phyloP scores from a whole-genome alignment of 1,284 basidiomycete genomes.

The Heterobasidion annosum region DNA sequence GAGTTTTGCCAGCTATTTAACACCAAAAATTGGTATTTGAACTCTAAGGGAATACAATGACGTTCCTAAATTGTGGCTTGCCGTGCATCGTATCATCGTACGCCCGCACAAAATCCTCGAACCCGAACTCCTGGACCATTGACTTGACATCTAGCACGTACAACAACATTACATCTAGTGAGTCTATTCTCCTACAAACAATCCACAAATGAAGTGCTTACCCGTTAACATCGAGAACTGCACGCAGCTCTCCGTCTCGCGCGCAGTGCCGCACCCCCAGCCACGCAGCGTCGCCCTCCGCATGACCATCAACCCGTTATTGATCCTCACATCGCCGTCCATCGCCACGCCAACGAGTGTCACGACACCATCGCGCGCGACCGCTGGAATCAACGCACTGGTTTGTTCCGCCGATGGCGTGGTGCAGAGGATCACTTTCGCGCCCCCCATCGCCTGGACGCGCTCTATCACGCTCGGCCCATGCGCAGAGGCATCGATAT shows the following conservation, averaged over 20 bases:
- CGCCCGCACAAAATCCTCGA: slow-evolving; percentile 7
- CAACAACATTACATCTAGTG: neutral
- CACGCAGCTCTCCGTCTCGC: slow-evolving; percentile 6
- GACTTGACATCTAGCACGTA: slow-evolving; percentile 7
- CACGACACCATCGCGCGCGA: slow-evolving; percentile 15
- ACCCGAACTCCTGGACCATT: slow-evolving; percentile 5
- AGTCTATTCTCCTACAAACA: too few relatives aligned
- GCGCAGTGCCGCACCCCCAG: slow-evolving; percentile 12
- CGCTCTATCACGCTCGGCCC: slow-evolving; percentile 13
- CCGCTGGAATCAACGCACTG: slow-evolving; percentile 13
- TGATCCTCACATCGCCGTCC: slow-evolving; percentile 12
- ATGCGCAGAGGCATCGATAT: slow-evolving; percentile 16
- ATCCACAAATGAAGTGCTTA: neutral
- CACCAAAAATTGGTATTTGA: neutral
- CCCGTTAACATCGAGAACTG: slow-evolving; percentile 5
- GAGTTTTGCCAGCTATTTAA: too few relatives aligned
- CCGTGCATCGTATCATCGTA: slow-evolving; percentile 7
- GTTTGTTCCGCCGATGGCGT: slow-evolving; percentile 15
- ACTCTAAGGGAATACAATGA: slow-evolving; percentile 10
- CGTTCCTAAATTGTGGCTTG: slow-evolving; percentile 7
- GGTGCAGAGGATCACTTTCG: slow-evolving; percentile 18
- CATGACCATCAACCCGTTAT: slow-evolving; percentile 13
- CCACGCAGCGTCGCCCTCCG: slow-evolving; percentile 12
- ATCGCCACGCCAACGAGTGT: slow-evolving; percentile 14
- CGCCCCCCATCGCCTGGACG: slow-evolving; percentile 18